Evolutionary conservation across 2,329 filamentous ascomycete species (phyloP), one percentile per base, ranked within the genome.

Genomic region (Diaporthe batatas): DNA sequence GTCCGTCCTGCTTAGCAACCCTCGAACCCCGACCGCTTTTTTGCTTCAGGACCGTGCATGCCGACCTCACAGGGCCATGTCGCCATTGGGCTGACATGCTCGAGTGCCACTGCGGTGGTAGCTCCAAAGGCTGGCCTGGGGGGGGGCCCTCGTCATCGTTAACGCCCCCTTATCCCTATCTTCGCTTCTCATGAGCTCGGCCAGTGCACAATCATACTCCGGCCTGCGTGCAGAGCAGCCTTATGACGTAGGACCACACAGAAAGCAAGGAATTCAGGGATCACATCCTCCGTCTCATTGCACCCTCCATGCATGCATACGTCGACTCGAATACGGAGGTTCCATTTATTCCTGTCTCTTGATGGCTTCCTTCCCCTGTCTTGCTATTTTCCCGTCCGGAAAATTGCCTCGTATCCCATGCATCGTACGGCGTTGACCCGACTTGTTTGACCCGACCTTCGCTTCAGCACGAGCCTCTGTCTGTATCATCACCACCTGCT

Each of bases 191-290:
- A 47, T 14, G 49, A 67, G 29, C 62, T 32, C 44, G 58, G 44
- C 44, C 55, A 59, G 32, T 53, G 36, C 58, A 57, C 68, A 62
- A 70, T 62, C 58, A 49, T 69, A 70, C 44, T 44, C 68, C 55
- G 68, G 62, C 68, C 68, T 47, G 68, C 68, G 68, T 49, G 49
- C 68, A 51, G 68, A 51, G 68, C 57, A 58, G 68, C 58, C 68
- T 70, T 49, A 70, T 70, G 68, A 70, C 68, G 68, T 70, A 70
- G 44, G 44, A 44, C 16, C 44, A 59, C 68, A 62, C 47, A 39
- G 55, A 62, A 62, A 70, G 57, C 68, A 70, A 39, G 68, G 68
- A 70, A 70, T 70, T 70, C 49, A 70, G 55, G 55, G n/a, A 62
- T 53, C 53, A 59, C 68, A 49, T 70, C 68, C 44, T 62, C 55